Conservation (phyloP, 2,329 filamentous ascomycete genomes). For the Hysterium pulicare region DNA sequence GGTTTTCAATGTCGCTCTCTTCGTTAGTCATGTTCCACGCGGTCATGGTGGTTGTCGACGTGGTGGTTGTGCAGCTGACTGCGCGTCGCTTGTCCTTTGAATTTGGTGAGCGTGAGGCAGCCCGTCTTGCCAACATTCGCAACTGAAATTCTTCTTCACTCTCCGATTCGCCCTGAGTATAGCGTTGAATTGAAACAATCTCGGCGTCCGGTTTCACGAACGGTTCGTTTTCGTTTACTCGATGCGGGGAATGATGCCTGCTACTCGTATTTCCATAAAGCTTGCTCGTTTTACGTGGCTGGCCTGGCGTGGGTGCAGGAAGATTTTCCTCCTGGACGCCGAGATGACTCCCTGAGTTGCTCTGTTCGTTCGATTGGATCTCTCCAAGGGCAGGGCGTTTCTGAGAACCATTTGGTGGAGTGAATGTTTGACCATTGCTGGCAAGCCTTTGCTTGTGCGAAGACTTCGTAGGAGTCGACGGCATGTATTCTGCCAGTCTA, state of each 20-base stretch:
- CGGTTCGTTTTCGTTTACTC: slow-evolving; percentile 48
- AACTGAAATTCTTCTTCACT: slow-evolving; percentile 82
- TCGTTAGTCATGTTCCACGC: slow-evolving; percentile 31
- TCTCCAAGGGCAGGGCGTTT: slow-evolving; percentile 88
- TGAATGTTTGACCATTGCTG: slow-evolving; percentile 70
- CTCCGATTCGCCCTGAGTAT: slow-evolving; percentile 59
- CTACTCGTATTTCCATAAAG: slow-evolving; percentile 59
- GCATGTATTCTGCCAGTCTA: slow-evolving; percentile 64
- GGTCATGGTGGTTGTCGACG: slow-evolving; percentile 60
- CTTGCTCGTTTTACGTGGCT: slow-evolving; percentile 84
- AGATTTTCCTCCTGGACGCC: slow-evolving; percentile 84
- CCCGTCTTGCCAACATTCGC: slow-evolving; percentile 62
- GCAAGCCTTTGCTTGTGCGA: slow-evolving; percentile 48
- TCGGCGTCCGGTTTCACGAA: slow-evolving; percentile 57
- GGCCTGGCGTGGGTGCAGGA: slow-evolving; percentile 90
- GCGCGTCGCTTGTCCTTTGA: slow-evolving; percentile 63
- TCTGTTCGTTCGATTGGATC: slow-evolving; percentile 74
- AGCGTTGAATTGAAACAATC: slow-evolving; percentile 57
- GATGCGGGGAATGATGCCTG: slow-evolving; percentile 29
- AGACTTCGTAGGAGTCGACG: slow-evolving; percentile 57
- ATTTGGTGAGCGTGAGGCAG: slow-evolving; percentile 59
- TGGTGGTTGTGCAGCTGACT: slow-evolving; percentile 71
- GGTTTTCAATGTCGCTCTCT: slow-evolving; percentile 49
- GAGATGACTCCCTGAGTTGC: slow-evolving; percentile 47
- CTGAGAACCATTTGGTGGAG: slow-evolving; percentile 75